Evolutionary conservation across 2,329 filamentous ascomycete species (phyloP), one percentile per base, ranked within the genome.

Genomic region (Hortaea sp.): DNA sequence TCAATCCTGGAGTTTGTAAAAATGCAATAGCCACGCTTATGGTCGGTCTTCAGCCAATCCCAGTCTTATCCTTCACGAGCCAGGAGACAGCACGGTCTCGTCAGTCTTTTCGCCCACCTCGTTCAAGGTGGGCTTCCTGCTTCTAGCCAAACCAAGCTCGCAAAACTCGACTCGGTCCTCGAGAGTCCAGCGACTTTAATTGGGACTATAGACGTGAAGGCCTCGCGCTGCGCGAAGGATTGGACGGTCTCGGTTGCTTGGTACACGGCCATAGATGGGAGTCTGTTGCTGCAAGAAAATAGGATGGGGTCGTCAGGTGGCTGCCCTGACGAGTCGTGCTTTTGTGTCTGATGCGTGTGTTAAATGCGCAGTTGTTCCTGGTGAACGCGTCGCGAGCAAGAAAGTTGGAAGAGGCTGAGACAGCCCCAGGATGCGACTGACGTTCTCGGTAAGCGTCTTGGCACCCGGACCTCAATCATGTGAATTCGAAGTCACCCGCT

Each of bases 41-140:
- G 20, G 20, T 20, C 20, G 20, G 20, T 20, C 20, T 30, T 43
- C 29, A 27, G 13, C 30, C 31, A 13, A 38, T 39, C 20, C 28
- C 34, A 35, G 31, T 50, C 30, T 31, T 10, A 5, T 43, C 7
- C 40, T 20, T 20, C 20, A 20, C 20, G 20, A 20, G 20, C 20
- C 20, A 20, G 20, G 20, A 20, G 20, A 20, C 20, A 20, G 20
- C 20, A 20, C 20, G 20, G 20, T 20, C 20, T 20, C 20, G 20
- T 20, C 20, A 20, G 20, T 20, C 13, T 56, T 72, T 72, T 70
- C 70, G 71, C 73, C 72, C 72, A 71, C 71, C 70, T 35, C 53
- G n/a, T 60, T 74, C 69, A 74, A 68, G 70, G 70, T 69, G 72
- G 72, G 73, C 71, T 63, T 53, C 57, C 60, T 60, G 64, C 69